phyloP scores from a whole-genome alignment of 352 stramenopile genomes.

The Elongisporangium senticosum region DNA sequence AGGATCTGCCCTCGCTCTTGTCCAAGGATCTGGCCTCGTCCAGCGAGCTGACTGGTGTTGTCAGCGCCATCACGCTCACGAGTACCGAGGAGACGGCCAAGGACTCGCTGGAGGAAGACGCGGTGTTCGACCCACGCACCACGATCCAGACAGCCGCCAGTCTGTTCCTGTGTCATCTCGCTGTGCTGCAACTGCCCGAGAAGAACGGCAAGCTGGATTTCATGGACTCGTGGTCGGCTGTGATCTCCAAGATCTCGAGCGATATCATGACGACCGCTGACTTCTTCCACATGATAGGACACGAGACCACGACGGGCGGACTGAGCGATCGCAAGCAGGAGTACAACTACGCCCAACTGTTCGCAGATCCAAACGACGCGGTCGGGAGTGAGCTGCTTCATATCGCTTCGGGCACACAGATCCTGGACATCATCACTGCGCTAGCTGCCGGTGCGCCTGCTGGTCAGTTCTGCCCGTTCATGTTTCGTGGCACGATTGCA shows the following conservation, averaged over 20 bases:
- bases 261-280: constrained; percentile 54
- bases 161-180: constrained; percentile 49
- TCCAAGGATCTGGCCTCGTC: constrained; percentile 18
- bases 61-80: constrained; percentile 61
- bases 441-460: constrained; percentile 44
- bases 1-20: constrained; percentile 23
- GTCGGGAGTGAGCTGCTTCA: constrained; percentile 38
- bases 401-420: constrained; percentile 48
- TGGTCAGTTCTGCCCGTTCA: constrained; percentile 58
- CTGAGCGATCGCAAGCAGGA: constrained; percentile 35
- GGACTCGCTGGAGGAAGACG: constrained; percentile 29
- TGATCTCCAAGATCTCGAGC: constrained; percentile 55
- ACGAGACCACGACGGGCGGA: constrained; percentile 25
- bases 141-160: constrained; percentile 41
- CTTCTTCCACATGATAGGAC: constrained; percentile 50
- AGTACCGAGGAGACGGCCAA: constrained; percentile 44
- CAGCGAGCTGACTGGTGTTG: constrained; percentile 16
- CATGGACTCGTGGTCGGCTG: constrained; percentile 67
- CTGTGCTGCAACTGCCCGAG: constrained; percentile 38
- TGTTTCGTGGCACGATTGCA: constrained; percentile 57
- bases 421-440: constrained; percentile 62
- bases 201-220: constrained; percentile 59
- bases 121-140: constrained; percentile 20
- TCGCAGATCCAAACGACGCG: constrained; percentile 40
- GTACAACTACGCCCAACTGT: constrained; percentile 65